These are phyloP conservation scores for Fomitiporia mediterranea DNA, from an alignment of 1,284 basidiomycete genomes.

Conservation along the genomic window DNA sequence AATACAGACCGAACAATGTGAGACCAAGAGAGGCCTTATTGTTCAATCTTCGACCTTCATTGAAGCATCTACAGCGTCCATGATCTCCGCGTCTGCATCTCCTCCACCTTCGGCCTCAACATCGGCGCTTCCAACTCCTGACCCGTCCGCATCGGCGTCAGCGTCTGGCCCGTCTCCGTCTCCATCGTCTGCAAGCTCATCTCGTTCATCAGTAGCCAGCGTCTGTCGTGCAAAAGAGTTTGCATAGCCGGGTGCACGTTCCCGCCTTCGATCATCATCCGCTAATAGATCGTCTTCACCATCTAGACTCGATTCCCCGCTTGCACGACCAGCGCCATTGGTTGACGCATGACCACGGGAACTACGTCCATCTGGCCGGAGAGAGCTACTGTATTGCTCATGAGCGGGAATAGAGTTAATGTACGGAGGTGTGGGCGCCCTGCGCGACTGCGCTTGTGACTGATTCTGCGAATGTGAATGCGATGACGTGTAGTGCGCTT, in stretches of 20 bases:
- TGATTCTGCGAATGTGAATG: background rate
- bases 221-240: background rate
- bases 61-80: conserved; percentile 16
- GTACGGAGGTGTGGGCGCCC: conserved; percentile 9
- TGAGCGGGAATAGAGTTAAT: conserved; percentile 14
- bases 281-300: conserved; percentile 2
- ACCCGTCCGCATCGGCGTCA: conserved; percentile 1
- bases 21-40: too few species aligned
- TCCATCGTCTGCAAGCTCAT: background rate
- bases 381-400: conserved; percentile 4
- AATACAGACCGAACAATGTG: too few species aligned
- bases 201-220: background rate
- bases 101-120: conserved; percentile 8
- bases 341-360: background rate
- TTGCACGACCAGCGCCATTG: too few species aligned
- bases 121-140: conserved; percentile 2
- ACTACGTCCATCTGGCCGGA: background rate
- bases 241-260: background rate
- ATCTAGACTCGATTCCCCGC: background rate
- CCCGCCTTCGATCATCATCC: conserved; percentile 15
- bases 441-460: background rate
- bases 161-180: background rate
- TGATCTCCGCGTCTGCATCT: conserved; percentile 12
- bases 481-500: background rate
- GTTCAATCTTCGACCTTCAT: conserved; percentile 11